Conservation (phyloP, 768 basidiomycete genomes). For the Naganishia vaughanmartiniae region DNA sequence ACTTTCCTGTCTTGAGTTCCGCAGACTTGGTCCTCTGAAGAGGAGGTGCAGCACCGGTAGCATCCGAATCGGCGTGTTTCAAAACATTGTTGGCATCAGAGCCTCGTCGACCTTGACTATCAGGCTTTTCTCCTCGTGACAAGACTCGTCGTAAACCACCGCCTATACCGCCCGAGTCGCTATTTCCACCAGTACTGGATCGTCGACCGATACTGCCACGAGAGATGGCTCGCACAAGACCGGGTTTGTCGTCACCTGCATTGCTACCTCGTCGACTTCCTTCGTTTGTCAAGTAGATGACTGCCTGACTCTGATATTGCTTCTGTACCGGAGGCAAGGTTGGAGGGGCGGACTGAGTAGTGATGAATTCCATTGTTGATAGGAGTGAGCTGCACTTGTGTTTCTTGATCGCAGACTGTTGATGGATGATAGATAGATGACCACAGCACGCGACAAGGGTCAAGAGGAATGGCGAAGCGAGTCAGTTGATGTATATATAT, state of each 20-base stretch:
- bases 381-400: background rate
- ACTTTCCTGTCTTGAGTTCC: slow-evolving; percentile 20
- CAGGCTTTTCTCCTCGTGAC: slow-evolving; percentile 16
- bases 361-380: slow-evolving; percentile 26
- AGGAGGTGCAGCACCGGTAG: background rate
- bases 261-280: slow-evolving; percentile 16
- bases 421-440: background rate
- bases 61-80: slow-evolving; percentile 2
- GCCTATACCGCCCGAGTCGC: slow-evolving; percentile 2
- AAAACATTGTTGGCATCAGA: slow-evolving; percentile 13
- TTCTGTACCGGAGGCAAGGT: slow-evolving; percentile 15
- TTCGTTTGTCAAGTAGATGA: slow-evolving; percentile 17
- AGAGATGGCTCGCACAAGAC: slow-evolving; percentile 20
- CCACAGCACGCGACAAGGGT: background rate
- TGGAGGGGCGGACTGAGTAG: background rate
- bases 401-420: background rate
- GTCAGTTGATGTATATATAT: background rate
- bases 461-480: background rate
- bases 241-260: slow-evolving; percentile 10
- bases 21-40: slow-evolving; percentile 23
- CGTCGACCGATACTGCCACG: slow-evolving; percentile 25
- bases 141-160: slow-evolving; percentile 16
- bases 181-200: background rate
- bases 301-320: slow-evolving; percentile 22
- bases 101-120: slow-evolving; percentile 20